phyloP scores from a whole-genome alignment of 208 protist species.

The Trypanosoma rangeli region DNA sequence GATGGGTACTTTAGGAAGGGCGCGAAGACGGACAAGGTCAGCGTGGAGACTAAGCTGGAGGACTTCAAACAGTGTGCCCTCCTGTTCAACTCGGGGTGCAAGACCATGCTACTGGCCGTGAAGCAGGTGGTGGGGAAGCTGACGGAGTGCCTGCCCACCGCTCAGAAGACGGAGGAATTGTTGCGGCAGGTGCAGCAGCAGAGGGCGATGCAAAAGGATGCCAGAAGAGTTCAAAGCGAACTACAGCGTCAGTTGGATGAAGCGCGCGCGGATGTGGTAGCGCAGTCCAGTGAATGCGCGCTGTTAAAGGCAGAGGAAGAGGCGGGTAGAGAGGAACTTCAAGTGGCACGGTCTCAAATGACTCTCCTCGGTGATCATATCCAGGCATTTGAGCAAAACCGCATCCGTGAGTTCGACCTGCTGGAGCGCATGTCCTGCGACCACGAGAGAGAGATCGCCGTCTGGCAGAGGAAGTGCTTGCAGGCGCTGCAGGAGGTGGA shows the following conservation, averaged over 20 bases:
- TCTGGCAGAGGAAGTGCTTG: slow-evolving; percentile 13
- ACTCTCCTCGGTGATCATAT: not conserved
- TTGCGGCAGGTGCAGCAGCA: not conserved
- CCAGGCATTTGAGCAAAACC: not conserved
- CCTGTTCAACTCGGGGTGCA: slow-evolving; percentile 16
- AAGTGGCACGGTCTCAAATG: not conserved
- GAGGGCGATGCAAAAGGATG: not conserved
- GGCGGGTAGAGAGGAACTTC: not conserved
- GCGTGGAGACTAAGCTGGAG: slow-evolving; percentile 8
- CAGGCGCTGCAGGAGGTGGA: not conserved
- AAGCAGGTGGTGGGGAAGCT: not conserved
- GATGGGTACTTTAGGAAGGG: slow-evolving; percentile 19
- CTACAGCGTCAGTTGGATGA: not conserved
- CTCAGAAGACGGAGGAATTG: not conserved
- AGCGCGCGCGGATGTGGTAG: not conserved
- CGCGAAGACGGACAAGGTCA: not conserved
- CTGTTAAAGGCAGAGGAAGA: not conserved
- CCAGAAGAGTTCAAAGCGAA: not conserved
- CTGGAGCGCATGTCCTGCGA: slow-evolving; percentile 15
- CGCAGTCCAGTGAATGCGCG: not conserved
- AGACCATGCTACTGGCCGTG: not conserved
- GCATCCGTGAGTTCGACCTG: slow-evolving; percentile 5
- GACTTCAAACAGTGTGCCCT: slow-evolving; percentile 14
- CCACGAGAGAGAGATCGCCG: slow-evolving; percentile 11
- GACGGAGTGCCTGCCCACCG: not conserved